Conservation (phyloP, 2,329 filamentous ascomycete genomes). For the Seiridium unicorne region DNA sequence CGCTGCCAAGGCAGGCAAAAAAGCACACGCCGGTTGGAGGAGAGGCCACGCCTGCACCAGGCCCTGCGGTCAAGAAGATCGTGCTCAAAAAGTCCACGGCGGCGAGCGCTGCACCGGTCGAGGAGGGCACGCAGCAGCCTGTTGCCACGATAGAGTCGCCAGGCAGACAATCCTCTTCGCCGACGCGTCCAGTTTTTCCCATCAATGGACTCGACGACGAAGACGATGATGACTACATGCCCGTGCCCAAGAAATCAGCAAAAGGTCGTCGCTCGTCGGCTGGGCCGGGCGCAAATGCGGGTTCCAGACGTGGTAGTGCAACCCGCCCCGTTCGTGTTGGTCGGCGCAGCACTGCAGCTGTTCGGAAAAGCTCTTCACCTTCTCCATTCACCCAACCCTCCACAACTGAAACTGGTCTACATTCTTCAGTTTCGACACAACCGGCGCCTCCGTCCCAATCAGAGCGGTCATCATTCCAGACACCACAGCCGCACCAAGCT, state of each 20-base stretch:
- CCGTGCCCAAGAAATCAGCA: slow-evolving; percentile 34
- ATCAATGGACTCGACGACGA: slow-evolving; percentile 26
- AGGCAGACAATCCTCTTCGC: neutral
- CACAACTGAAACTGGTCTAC: neutral
- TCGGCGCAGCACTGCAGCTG: slow-evolving; percentile 10
- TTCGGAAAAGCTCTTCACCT: slow-evolving; percentile 14
- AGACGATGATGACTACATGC: slow-evolving; percentile 43
- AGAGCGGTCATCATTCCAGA: neutral
- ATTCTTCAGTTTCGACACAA: neutral
- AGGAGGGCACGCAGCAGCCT: slow-evolving; percentile 15
- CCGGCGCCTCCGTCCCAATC: neutral
- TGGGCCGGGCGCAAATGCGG: neutral
- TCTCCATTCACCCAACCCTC: neutral
- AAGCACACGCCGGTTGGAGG: slow-evolving; percentile 30
- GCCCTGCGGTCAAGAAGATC: slow-evolving; percentile 24
- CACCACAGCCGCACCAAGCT: neutral
- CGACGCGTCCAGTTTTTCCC: slow-evolving; percentile 11
- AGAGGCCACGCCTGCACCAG: slow-evolving; percentile 24
- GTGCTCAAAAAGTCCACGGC: slow-evolving; percentile 27
- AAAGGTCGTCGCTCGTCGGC: slow-evolving; percentile 19
- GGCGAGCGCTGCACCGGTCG: slow-evolving; percentile 27
- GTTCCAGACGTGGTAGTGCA: slow-evolving; percentile 10
- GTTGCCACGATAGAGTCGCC: neutral
- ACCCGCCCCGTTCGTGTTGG: slow-evolving; percentile 4
- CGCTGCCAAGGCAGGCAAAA: slow-evolving; percentile 65